These are phyloP conservation scores for Cicer pinnatifidum DNA, from an alignment of 306 rosid genomes.

Conservation along the genomic window DNA sequence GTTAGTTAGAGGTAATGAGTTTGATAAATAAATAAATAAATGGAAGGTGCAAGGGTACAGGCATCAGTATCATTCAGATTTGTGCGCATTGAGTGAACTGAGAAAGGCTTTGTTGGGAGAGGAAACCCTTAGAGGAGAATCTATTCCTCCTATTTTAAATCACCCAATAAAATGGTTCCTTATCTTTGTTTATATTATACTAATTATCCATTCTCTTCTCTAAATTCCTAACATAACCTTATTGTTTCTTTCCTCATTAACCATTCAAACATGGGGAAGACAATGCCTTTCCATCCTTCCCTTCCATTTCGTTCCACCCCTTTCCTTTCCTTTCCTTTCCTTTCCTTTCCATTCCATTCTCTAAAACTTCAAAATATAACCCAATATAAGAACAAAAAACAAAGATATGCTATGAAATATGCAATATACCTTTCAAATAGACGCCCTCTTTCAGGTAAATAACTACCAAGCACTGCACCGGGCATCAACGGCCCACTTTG, in stretches of 20 bases:
- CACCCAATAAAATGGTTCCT: background rate
- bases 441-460: slow-evolving; percentile 67
- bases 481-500: slow-evolving; percentile 87
- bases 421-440: slow-evolving; percentile 53
- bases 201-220: slow-evolving; percentile 17
- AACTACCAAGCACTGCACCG: slow-evolving; percentile 70
- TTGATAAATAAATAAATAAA: background rate
- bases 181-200: slow-evolving; percentile 6
- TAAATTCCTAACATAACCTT: background rate
- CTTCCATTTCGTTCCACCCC: slow-evolving; percentile 15
- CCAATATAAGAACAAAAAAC: slow-evolving; percentile 23
- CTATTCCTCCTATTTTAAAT: background rate
- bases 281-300: slow-evolving; percentile 23
- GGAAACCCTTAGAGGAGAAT: background rate
- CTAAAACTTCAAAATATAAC: slow-evolving; percentile 23
- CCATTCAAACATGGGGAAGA: slow-evolving; percentile 16
- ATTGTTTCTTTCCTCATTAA: slow-evolving; percentile 28
- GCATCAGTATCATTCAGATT: slow-evolving; percentile 16
- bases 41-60: background rate
- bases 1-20: background rate
- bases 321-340: background rate
- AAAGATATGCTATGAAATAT: slow-evolving; percentile 30
- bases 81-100: background rate
- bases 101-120: background rate
- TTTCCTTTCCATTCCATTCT: background rate